phyloP scores from a whole-genome alignment of 192 early-diverging fungal genomes.

The Backusella mclennaniae region DNA sequence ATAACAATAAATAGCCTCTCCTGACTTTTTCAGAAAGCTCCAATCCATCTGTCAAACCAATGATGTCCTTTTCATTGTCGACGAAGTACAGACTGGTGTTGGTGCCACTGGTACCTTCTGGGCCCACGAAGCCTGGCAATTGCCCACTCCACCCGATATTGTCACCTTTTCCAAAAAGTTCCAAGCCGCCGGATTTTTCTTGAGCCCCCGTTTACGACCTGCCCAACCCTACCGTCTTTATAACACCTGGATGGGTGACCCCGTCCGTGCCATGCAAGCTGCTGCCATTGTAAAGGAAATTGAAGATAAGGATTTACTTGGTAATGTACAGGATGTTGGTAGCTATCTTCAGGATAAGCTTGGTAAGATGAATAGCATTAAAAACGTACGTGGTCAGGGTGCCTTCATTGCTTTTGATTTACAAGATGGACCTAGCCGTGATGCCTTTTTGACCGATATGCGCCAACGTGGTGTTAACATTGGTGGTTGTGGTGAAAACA shows the following conservation, averaged over 20 bases:
- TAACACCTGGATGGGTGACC: constrained; percentile 80
- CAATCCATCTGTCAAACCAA: constrained; percentile 53
- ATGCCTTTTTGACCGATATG: constrained; percentile 54
- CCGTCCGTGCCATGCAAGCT: constrained; percentile 60
- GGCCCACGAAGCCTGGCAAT: constrained; percentile 73
- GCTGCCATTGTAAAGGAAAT: constrained; percentile 63
- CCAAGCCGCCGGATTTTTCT: constrained; percentile 74
- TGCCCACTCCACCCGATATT: constrained; percentile 66
- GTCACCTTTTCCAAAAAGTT: constrained; percentile 82
- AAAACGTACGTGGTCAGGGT: constrained; percentile 62
- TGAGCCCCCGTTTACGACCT: constrained; percentile 54
- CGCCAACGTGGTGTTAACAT: constrained; percentile 65
- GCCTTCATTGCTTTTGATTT: constrained; percentile 75
- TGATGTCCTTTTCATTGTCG: constrained; percentile 71
- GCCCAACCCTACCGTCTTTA: constrained; percentile 65
- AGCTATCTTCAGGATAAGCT: constrained; percentile 55
- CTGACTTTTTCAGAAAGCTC: constrained; percentile 63
- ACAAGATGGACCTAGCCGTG: constrained; percentile 42
- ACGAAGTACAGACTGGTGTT: constrained; percentile 78
- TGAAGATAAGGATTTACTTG: constrained; percentile 46
- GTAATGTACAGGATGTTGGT: constrained; percentile 52
- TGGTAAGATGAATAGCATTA: constrained; percentile 43
- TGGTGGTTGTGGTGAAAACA: constrained; percentile 60
- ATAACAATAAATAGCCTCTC: constrained; percentile 43
- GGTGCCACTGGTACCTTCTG: constrained; percentile 73